Percentiles rank a stretch among this genome's conserved stretches.
Conservation (phyloP, 768 basidiomycete species). For the Agaricus blazei region DNA sequence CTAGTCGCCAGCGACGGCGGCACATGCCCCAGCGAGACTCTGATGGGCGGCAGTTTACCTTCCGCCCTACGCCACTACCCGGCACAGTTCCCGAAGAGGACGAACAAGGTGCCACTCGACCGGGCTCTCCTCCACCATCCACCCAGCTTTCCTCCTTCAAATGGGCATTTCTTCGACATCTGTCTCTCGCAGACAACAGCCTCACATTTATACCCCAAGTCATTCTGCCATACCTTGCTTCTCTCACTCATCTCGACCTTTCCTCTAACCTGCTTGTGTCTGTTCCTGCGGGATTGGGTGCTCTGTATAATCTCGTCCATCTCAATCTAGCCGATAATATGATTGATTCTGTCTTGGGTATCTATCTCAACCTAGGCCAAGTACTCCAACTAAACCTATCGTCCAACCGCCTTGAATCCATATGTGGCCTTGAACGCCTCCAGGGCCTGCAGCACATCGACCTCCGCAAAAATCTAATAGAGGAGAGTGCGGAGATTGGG, state of each 20-base stretch:
- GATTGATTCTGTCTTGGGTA: constrained; percentile 91
- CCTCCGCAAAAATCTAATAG: constrained; percentile 70
- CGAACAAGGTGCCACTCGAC: constrained; percentile 13
- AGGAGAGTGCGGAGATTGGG: constrained; percentile 82
- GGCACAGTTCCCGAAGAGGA: constrained; percentile 16
- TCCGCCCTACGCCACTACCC: constrained; percentile 12
- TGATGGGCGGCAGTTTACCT: neutral
- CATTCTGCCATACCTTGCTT: constrained; percentile 59
- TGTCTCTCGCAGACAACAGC: constrained; percentile 76
- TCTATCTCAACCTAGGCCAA: constrained; percentile 76
- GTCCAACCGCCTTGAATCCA: constrained; percentile 86
- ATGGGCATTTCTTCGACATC: constrained; percentile 73
- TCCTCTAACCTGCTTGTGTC: constrained; percentile 89
- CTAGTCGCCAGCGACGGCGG: constrained; percentile 40
- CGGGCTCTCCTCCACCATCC: constrained; percentile 24
- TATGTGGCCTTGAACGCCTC: constrained; percentile 92
- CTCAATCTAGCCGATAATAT: constrained; percentile 97
- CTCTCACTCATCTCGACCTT: constrained; percentile 80
- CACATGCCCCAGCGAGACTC: constrained; percentile 27
- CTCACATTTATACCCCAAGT: constrained; percentile 76
- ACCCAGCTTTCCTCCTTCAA: constrained; percentile 49
- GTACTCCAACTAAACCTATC: constrained; percentile 77
- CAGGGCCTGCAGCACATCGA: constrained; percentile 81
- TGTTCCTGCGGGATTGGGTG: constrained; percentile 71
- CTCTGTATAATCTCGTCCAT: constrained; percentile 76